Percentiles rank a stretch among this genome's conserved stretches.
Evolutionary conservation across 129 eudicot genomes (phyloP).

Genomic region (Kitagawia praeruptora): DNA sequence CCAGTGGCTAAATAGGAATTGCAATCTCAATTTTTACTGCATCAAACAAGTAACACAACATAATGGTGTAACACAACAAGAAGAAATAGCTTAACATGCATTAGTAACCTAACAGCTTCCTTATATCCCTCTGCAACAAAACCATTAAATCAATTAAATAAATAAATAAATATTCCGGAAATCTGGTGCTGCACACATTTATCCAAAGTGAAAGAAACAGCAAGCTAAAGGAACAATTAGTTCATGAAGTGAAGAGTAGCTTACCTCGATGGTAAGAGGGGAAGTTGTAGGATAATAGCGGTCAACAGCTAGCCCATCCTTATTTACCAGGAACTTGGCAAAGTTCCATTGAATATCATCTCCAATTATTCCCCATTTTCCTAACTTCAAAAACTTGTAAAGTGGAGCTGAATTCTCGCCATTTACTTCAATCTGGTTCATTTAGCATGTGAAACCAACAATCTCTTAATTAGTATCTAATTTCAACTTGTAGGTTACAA

Average conservation of each 20-base stretch:
- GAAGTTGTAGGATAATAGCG: slow-evolving; percentile 94
- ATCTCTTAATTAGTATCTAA: background rate
- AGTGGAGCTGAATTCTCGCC: slow-evolving; percentile 59
- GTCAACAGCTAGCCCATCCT: slow-evolving; percentile 56
- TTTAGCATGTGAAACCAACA: background rate
- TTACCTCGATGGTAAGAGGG: slow-evolving; percentile 82
- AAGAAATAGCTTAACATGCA: background rate
- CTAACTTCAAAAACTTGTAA: slow-evolving; percentile 69
- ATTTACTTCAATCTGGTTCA: slow-evolving; percentile 68
- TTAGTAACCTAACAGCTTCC: slow-evolving; percentile 27
- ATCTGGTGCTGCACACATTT: background rate
- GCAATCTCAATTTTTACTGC: background rate
- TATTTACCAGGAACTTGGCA: slow-evolving; percentile 68
- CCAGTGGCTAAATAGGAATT: background rate
- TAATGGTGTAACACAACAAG: background rate
- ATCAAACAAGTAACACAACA: background rate
- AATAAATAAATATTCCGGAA: background rate
- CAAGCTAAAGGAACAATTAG: background rate
- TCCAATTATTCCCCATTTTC: slow-evolving; percentile 67
- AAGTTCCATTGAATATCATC: slow-evolving; percentile 90
- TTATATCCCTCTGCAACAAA: slow-evolving; percentile 35
- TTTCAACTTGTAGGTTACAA: background rate
- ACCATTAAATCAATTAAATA: slow-evolving; percentile 4
- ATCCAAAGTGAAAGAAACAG: background rate
- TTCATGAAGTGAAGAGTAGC: background rate